These are phyloP conservation scores for Alternaria solani DNA, from an alignment of 2,329 filamentous ascomycete species.

Conservation along the genomic window DNA sequence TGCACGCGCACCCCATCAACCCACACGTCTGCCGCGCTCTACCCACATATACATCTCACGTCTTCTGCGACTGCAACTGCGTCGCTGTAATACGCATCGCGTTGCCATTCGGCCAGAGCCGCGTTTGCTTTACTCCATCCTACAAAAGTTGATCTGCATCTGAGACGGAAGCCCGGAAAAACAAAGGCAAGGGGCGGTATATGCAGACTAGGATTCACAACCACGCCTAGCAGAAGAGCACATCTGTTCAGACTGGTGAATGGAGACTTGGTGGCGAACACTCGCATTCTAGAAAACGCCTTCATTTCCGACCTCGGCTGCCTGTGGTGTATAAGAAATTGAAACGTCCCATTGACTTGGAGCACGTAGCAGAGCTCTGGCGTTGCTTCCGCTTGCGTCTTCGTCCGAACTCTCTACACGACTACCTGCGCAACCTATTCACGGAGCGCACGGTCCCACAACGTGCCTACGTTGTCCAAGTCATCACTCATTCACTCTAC, in stretches of 20 bases:
- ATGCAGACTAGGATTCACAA: neutral
- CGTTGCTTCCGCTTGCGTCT: neutral
- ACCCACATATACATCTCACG: conserved; percentile 2
- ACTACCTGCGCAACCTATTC: neutral
- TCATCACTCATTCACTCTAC: conserved; percentile 8
- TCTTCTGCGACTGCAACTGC: neutral
- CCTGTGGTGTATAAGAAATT: neutral
- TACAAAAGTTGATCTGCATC: neutral
- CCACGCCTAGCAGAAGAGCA: neutral
- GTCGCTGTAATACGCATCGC: conserved; percentile 10
- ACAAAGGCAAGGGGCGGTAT: neutral
- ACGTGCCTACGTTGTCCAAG: conserved; percentile 12
- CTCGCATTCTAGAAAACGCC: neutral
- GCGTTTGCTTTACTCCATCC: neutral
- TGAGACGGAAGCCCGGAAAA: neutral
- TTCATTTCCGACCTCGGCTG: neutral
- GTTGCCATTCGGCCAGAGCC: neutral
- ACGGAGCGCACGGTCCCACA: conserved; percentile 10
- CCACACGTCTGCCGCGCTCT: conserved; percentile 32
- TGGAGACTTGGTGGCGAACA: neutral
- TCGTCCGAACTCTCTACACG: conserved; percentile 1
- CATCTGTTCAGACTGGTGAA: neutral
- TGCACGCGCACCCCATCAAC: conserved; percentile 17
- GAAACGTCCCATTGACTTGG: conserved; percentile 32
- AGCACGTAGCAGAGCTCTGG: conserved; percentile 14